Base-by-base conservation (phyloP, 768 basidiomycete species). In the Saitozyma podzolica region DNA sequence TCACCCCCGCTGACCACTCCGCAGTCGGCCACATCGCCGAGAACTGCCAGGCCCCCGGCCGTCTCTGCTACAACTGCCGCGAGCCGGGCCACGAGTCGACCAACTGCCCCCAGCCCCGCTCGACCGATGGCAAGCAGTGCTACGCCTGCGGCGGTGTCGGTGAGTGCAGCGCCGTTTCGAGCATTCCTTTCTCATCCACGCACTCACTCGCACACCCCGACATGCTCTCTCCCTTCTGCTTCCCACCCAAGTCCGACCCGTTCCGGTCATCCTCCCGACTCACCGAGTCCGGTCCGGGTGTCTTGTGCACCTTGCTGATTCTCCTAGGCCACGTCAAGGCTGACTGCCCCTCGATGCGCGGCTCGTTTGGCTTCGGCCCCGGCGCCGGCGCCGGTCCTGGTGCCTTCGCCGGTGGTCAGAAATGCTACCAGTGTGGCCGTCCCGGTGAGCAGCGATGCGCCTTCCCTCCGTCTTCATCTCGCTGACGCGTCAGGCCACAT, bases 71-170 rank as follows among this genome's bases (percentile, higher is more conserved):
- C 82, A 95, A 94, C 78, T 95, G 92, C 80, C 87, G 90, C 68
- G 89, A 92, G 78, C 89, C 91, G n/a, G 92, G 92, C 47, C 92
- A 94, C 72, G 92, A 94, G 80, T 91, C 89, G 17, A 88, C 89
- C 59, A 86, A 89, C 59, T 94, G 92, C 78, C 89, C 91, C 47
- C 86, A 86, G 68, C 91, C 92, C 45, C 86, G 90, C 65, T 88
- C 86, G 47, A 88, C 88, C 50, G 85, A 89, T 54, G 86, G 89
- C 40, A 93, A 92, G 81, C 91, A 94, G 80, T 95, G 92, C 78
- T 95, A 93, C 79, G 89, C 88, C 45, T 96, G 92, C 73, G 90
- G 92, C 29, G 93, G 92, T 56, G 86, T 96, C 68, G 92, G 92
- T 63, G 90, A 93, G 72, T 69, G 88, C 89, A 80, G 60, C 48